Conservation (phyloP, 2,329 filamentous ascomycete species). For the Canariomyces notabilis region DNA sequence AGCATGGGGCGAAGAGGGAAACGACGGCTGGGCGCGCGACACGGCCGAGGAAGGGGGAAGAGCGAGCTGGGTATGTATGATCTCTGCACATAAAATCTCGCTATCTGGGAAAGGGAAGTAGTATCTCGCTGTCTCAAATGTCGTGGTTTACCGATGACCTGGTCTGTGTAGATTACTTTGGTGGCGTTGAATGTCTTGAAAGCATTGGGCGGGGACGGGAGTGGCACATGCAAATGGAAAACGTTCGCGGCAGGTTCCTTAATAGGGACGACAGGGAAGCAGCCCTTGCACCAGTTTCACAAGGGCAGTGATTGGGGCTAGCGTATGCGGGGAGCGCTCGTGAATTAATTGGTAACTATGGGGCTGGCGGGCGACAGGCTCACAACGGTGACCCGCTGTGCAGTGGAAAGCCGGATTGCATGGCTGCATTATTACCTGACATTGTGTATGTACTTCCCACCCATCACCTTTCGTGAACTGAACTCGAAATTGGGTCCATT, state of each 20-base stretch:
- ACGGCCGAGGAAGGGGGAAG: background rate
- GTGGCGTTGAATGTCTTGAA: background rate
- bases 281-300: constrained; percentile 7
- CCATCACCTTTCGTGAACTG: background rate
- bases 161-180: background rate
- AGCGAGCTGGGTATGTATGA: too few relatives aligned
- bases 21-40: background rate
- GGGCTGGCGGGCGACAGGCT: background rate
- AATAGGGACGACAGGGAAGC: constrained; percentile 7
- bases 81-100: too few relatives aligned
- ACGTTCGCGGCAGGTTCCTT: background rate
- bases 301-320: constrained; percentile 2
- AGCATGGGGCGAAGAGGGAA: background rate
- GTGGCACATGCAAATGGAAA: constrained; percentile 5
- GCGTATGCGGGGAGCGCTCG: constrained; percentile 7
- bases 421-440: background rate
- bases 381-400: background rate
- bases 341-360: background rate
- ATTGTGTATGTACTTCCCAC: background rate
- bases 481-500: too few relatives aligned
- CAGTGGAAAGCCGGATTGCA: background rate
- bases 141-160: background rate
- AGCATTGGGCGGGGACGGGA: background rate
- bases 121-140: background rate
- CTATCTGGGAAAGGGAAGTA: background rate